Base-by-base conservation (phyloP, 805 yeast species). In the Ogataea naganishii region DNA sequence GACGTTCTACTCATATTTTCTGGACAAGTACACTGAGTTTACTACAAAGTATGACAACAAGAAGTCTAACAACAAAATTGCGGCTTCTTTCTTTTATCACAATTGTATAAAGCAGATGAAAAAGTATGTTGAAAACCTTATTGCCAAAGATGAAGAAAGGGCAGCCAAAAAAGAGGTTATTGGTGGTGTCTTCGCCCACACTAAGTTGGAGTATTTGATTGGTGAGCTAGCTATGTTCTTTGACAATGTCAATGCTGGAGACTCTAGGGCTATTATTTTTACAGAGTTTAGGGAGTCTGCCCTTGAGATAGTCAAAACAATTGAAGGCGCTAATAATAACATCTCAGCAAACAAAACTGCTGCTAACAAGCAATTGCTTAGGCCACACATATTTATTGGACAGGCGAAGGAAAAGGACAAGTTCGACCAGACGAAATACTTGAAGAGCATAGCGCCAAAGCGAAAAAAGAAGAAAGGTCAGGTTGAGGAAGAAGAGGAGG, bases 281-380 rank as follows among this genome's bases (percentile, higher is more conserved):
- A 81, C 95, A 0, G 95, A 88, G 49, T 70, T 74, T 36, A 69
- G 99, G 49, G 94, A 84, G 39, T 80, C 95, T 4, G 98, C 97
- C 0, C 58, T 83, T 23, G 96, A 88, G 38, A 80, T 92, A 26
- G 84, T 83, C 2, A 75, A 74, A 39, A 68, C 66, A 31, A 56
- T 76, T 27, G 89, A 80, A 39, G 42, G 43, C 24, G 48, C 54
- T 7, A 53, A 51, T 34, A 30, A 25, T 12, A 25, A 29, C 17
- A 22, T 36, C 17, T 30, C 25, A 7, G 28, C 37, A 1, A 33
- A 24, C 7, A 27, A 37, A 39, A 37, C 47, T 6, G 38, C 50
- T 32, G 48, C 46, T 23, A 55, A 53, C 32, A 42, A 37, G 18
- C 58, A 38, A 23, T 42, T 30, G 16, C 55, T 72, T 14, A 68